Evolutionary conservation across 495 filamentous ascomycete genomes (phyloP).

Genomic region (Articulospora tetracladia): DNA sequence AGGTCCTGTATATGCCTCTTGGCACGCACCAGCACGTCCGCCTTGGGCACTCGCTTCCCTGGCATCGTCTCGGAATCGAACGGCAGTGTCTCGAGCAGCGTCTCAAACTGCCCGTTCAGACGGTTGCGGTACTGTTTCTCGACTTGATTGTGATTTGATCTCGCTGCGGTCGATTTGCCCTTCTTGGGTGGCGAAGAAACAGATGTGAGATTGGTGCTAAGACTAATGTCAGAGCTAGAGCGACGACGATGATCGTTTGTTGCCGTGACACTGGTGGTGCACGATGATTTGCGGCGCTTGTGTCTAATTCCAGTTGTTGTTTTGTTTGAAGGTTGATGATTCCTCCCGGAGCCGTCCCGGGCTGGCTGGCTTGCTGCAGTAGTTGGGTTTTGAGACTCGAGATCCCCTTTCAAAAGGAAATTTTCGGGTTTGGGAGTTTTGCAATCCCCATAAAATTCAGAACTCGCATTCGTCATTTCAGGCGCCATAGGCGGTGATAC

Average conservation of each 20-base stretch:
- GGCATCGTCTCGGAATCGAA: neutral
- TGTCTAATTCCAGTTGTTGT: conserved; percentile 2
- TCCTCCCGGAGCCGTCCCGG: neutral
- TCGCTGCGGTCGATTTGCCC: neutral
- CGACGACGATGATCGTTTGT: conserved; percentile 2
- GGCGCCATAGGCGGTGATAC: neutral
- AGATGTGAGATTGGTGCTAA: neutral
- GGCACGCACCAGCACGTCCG: conserved; percentile 30
- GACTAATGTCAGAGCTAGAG: neutral
- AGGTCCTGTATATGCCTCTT: conserved; percentile 28
- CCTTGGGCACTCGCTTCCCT: conserved; percentile 28
- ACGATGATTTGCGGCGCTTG: conserved; percentile 7
- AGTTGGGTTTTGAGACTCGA: no score
- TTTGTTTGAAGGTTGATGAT: neutral
- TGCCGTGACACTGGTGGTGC: neutral
- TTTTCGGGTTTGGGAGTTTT: neutral
- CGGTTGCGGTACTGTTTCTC: conserved; percentile 32
- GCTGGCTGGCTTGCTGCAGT: neutral
- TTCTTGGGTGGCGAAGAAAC: neutral
- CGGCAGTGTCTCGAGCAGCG: conserved; percentile 21
- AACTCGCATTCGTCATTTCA: no score
- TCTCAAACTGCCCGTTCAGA: conserved; percentile 28
- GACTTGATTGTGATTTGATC: conserved; percentile 26
- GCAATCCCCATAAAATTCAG: neutral
- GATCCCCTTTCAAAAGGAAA: no score